Evolutionary conservation across 768 basidiomycete species (phyloP).

Genomic region (Brasilioporus rufonigricans): DNA sequence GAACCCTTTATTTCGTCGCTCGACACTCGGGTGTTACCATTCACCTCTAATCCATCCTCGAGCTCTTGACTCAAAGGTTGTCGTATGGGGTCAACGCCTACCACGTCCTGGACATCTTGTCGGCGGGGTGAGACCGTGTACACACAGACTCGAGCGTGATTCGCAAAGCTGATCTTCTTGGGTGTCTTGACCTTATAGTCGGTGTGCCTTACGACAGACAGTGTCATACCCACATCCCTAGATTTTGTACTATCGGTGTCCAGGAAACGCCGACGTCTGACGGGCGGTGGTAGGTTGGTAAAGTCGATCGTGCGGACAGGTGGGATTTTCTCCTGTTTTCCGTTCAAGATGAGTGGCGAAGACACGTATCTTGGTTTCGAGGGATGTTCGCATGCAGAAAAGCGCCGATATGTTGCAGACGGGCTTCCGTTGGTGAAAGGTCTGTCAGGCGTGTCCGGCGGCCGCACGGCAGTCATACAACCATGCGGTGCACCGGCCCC

Average conservation of each 20-base stretch:
- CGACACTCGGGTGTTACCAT: neutral
- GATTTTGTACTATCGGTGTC: neutral
- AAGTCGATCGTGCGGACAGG: constrained; percentile 29
- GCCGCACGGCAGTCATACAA: neutral
- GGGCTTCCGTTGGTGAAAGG: neutral
- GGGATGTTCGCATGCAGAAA: neutral
- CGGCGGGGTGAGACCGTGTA: constrained; percentile 15
- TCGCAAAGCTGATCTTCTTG: constrained; percentile 27
- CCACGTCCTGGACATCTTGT: neutral
- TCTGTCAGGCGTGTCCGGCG: constrained; percentile 12
- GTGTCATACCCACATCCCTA: neutral
- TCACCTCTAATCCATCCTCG: neutral
- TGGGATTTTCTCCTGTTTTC: neutral
- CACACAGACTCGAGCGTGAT: constrained; percentile 22
- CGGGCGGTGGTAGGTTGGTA: constrained; percentile 17
- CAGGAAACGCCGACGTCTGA: constrained; percentile 13
- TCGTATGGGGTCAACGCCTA: neutral
- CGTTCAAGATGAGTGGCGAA: neutral
- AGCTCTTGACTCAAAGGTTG: neutral
- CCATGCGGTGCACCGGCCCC: neutral
- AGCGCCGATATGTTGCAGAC: neutral
- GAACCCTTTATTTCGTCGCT: neutral
- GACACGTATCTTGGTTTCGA: neutral
- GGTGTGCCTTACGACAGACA: constrained; percentile 7
- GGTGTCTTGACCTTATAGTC: constrained; percentile 18